Conservation (phyloP, 768 basidiomycete species). For the Lactarius tabidus region DNA sequence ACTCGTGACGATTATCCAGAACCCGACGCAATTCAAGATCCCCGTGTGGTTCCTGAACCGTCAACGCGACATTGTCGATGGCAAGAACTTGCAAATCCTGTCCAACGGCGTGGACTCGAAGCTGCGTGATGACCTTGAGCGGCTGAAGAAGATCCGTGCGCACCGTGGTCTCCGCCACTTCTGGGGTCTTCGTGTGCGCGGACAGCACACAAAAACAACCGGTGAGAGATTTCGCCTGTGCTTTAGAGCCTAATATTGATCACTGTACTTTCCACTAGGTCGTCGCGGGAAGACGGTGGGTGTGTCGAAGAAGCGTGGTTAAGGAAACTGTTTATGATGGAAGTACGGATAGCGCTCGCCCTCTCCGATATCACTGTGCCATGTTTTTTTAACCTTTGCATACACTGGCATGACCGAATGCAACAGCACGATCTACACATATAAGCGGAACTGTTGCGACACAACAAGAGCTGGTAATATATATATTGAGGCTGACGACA, state of each 20-base stretch:
- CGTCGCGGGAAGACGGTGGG: conserved; percentile 95
- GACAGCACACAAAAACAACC: conserved; percentile 99
- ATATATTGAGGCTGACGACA: neutral
- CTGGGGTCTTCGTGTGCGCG: conserved; percentile 94
- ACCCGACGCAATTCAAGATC: conserved; percentile 99
- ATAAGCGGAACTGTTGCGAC: neutral
- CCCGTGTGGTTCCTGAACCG: conserved; percentile 99
- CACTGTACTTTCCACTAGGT: conserved; percentile 42
- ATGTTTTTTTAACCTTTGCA: neutral
- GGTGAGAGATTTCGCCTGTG: conserved; percentile 44
- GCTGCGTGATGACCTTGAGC: conserved; percentile 95
- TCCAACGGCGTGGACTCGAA: conserved; percentile 98
- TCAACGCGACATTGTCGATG: conserved; percentile 96
- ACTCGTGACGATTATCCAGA: conserved; percentile 98
- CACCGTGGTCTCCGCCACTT: conserved; percentile 91
- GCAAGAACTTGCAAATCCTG: conserved; percentile 93
- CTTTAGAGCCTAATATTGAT: neutral
- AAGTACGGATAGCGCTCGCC: conserved; percentile 3
- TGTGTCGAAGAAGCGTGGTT: conserved; percentile 88
- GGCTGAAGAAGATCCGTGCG: conserved; percentile 97
- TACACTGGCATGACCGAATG: conserved; percentile 1
- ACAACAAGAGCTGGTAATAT: neutral
- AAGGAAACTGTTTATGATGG: conserved; percentile 30
- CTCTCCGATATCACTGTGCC: neutral
- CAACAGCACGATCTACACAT: neutral